A percentile compares a stretch with the other conserved stretches of the same genome.
Evolutionary conservation across 2,329 filamentous ascomycete species (phyloP).

Genomic region (Coniella lustricola): DNA sequence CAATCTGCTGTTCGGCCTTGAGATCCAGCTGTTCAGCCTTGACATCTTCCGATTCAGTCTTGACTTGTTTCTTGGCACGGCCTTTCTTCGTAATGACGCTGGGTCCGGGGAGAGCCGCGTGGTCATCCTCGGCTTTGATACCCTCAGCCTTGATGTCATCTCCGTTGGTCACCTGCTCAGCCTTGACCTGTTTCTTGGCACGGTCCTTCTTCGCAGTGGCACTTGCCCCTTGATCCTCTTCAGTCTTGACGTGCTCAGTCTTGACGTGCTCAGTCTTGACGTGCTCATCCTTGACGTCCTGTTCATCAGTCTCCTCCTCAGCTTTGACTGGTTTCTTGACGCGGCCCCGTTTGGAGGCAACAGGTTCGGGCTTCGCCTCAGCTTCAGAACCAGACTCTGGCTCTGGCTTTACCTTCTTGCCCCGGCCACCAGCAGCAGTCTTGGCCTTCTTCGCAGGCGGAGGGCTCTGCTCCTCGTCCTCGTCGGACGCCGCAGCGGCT

Average conservation of each 20-base stretch:
- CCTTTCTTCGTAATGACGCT: conserved; percentile 42
- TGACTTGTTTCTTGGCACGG: background rate
- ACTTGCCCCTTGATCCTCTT: too few species aligned
- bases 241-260: too few species aligned
- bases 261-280: too few species aligned
- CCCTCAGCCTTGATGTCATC: background rate
- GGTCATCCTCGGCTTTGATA: background rate
- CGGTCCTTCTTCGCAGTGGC: conserved; percentile 20
- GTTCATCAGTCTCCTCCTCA: too few species aligned
- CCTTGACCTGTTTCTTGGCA: conserved; percentile 25
- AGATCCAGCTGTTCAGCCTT: conserved; percentile 14
- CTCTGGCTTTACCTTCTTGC: conserved; percentile 23
- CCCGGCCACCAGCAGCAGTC: conserved; percentile 9
- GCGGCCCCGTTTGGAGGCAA: background rate
- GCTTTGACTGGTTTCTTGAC: too few species aligned
- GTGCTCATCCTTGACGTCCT: too few species aligned
- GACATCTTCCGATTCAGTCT: conserved; percentile 12
- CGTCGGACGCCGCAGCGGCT: conserved; percentile 21
- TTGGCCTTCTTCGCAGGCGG: conserved; percentile 31
- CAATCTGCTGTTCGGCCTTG: too few species aligned
- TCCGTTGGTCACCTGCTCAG: conserved; percentile 3
- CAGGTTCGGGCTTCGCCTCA: background rate
- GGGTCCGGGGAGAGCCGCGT: conserved; percentile 44
- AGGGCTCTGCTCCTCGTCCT: conserved; percentile 24
- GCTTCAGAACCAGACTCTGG: conserved; percentile 7